phyloP scores from a whole-genome alignment of 306 rosid genomes.

The Gleditsia sinensis region DNA sequence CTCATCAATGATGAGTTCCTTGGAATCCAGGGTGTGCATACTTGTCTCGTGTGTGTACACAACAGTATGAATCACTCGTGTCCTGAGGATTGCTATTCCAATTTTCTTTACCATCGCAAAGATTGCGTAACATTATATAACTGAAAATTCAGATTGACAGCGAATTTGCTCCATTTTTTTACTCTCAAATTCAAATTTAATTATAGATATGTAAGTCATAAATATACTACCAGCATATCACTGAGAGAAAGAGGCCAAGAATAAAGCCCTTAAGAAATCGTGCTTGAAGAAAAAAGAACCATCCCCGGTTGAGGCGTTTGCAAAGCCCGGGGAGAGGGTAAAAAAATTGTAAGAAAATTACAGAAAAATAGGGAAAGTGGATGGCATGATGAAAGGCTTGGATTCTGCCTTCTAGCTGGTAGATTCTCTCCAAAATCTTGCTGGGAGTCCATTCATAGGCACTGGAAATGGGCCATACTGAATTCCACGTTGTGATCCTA shows the following conservation, averaged over 20 bases:
- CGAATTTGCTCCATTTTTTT: background rate
- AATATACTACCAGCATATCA: too few species aligned
- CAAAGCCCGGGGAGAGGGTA: slow-evolving; percentile 6
- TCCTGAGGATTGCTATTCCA: background rate
- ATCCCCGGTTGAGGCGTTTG: slow-evolving; percentile 11
- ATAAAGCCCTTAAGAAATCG: too few species aligned
- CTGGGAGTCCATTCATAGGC: slow-evolving; percentile 79
- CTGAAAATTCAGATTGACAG: background rate
- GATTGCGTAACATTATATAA: background rate
- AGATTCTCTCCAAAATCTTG: slow-evolving; percentile 73
- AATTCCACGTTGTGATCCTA: slow-evolving; percentile 65
- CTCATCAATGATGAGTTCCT: background rate
- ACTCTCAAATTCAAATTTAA: background rate
- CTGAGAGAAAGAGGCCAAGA: too few species aligned
- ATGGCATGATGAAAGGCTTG: slow-evolving; percentile 17
- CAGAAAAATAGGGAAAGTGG: slow-evolving; percentile 20
- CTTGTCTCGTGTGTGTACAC: background rate
- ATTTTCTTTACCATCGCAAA: background rate
- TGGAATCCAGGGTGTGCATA: slow-evolving; percentile 1
- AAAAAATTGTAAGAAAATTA: too few species aligned
- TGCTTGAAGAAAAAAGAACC: slow-evolving; percentile 21
- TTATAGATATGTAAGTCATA: background rate
- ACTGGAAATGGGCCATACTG: slow-evolving; percentile 88
- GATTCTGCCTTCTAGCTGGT: slow-evolving; percentile 39
- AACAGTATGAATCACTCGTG: background rate